A percentile compares a stretch with the other conserved stretches of the same genome.
These are phyloP conservation scores for Rehmannia glutinosa DNA, from an alignment of 257 asterid species.

Conservation along the genomic window DNA sequence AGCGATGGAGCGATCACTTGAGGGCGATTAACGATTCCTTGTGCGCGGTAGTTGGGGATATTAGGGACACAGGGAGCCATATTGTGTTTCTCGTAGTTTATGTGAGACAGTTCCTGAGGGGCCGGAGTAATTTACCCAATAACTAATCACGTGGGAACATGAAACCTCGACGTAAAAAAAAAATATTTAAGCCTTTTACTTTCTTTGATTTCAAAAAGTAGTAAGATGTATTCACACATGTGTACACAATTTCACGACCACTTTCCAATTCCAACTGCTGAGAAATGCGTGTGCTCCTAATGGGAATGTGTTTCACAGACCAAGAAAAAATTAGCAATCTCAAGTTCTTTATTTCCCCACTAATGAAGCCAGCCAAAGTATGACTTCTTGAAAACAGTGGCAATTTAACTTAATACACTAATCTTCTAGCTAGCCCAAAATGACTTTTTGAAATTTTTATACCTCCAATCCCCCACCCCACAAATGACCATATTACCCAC, in stretches of 20 bases:
- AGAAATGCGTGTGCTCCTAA: not conserved
- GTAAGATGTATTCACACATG: not conserved
- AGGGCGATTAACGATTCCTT: too few relatives aligned
- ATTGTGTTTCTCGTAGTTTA: too few relatives aligned
- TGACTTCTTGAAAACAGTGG: not conserved
- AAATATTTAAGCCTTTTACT: too few relatives aligned
- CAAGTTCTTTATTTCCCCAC: not conserved
- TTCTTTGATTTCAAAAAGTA: not conserved
- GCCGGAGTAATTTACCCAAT: too few relatives aligned
- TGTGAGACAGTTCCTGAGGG: too few relatives aligned
- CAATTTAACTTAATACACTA: not conserved
- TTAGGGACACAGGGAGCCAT: too few relatives aligned
- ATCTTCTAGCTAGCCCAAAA: not conserved
- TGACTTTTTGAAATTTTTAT: slow-evolving; percentile 3
- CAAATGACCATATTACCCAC: not conserved
- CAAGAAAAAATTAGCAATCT: not conserved
- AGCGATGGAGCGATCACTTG: too few relatives aligned
- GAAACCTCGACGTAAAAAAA: too few relatives aligned
- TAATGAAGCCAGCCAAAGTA: not conserved
- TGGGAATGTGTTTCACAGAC: slow-evolving; percentile 4
- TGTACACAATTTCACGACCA: not conserved
- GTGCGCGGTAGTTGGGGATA: too few relatives aligned
- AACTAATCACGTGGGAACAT: too few relatives aligned
- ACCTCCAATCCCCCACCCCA: not conserved
- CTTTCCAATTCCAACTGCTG: not conserved